Evolutionary conservation across 257 asterid species (phyloP).

Genomic region (Nicotiana paniculata): DNA sequence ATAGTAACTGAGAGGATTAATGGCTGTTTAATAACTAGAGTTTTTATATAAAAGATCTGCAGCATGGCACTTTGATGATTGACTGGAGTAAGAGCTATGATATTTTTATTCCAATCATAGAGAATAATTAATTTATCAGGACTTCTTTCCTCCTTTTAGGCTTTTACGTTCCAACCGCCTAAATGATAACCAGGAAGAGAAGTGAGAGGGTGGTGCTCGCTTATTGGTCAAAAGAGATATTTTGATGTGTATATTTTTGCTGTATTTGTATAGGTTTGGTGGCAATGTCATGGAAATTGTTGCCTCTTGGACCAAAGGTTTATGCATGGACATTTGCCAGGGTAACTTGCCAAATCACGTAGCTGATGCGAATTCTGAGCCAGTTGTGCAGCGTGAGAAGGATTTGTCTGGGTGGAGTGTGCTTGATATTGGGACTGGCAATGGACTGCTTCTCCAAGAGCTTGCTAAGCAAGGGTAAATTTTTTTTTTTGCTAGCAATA

Average conservation of each 20-base stretch:
- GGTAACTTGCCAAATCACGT: slow-evolving; percentile 57
- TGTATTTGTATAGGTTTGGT: slow-evolving; percentile 66
- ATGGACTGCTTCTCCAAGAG: slow-evolving; percentile 95
- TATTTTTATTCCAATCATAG: background rate
- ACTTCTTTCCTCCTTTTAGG: background rate
- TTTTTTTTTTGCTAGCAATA: slow-evolving; percentile 10
- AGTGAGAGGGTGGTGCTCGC: background rate
- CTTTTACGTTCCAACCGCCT: background rate
- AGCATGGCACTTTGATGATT: background rate
- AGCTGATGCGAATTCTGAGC: slow-evolving; percentile 35
- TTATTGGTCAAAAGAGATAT: background rate
- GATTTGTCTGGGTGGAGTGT: slow-evolving; percentile 75
- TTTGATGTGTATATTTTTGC: background rate
- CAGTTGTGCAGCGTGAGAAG: slow-evolving; percentile 48
- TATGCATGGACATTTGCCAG: slow-evolving; percentile 67
- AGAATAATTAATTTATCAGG: background rate
- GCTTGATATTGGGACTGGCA: slow-evolving; percentile 97
- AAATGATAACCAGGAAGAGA: background rate
- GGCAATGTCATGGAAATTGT: slow-evolving; percentile 90
- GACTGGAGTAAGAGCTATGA: background rate
- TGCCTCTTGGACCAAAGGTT: slow-evolving; percentile 74
- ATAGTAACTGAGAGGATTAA: background rate
- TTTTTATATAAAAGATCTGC: background rate
- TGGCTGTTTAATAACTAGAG: background rate
- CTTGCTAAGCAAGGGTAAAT: slow-evolving; percentile 83